Evolutionary conservation across 495 filamentous ascomycete genomes (phyloP), one percentile per base, ranked within the genome.

Genomic region (Hypoxylon fragiforme): DNA sequence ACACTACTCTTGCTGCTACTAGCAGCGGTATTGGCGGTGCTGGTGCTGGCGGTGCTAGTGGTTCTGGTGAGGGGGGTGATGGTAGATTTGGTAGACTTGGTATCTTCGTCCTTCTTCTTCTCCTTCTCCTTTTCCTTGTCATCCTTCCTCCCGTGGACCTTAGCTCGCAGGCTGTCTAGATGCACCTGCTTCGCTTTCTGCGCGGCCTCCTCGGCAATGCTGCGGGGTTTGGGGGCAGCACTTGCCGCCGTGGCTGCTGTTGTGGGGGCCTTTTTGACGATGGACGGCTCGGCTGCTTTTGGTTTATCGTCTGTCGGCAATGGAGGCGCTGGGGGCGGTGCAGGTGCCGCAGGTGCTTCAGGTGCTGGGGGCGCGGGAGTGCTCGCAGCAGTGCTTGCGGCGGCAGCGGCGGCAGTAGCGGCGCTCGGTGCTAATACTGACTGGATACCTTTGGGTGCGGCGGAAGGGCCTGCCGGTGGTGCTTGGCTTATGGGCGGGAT

Each of bases 171-270:
- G 43, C 54, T 60, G 3, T 77, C 67, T 31, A 77, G 65, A n/a
- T 69, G 70, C 22, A 73, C 63, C 49, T 82, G 69, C 63, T 81
- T 79, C 4, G 77, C 81, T 66, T 84, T 88, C 50, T 81, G 71
- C 0, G 87, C 88, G 11, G 87, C 88, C 62, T 90, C 86, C 49
- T 83, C 75, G 52, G 86, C 84, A 9, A 86, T 80, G 70, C 83
- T 84, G 43, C 77, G 76, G 50, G 86, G 81, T 34, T 62, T 44
- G 16, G 61, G 37, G 16, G 54, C 60, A 21, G 60, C 20, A 50
- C 28, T 39, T 43, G 59, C 18, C 41, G 36, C 57, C 44, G 47
- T 63, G 53, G 38, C 50, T 49, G 43, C 22, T 35, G 55, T 50
- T n/a, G n/a, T n/a, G 36, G 30, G 13, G 37, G 54, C 7, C 7